Evolutionary conservation across 2,329 filamentous ascomycete species (phyloP).

Genomic region (Claviceps arundinis): DNA sequence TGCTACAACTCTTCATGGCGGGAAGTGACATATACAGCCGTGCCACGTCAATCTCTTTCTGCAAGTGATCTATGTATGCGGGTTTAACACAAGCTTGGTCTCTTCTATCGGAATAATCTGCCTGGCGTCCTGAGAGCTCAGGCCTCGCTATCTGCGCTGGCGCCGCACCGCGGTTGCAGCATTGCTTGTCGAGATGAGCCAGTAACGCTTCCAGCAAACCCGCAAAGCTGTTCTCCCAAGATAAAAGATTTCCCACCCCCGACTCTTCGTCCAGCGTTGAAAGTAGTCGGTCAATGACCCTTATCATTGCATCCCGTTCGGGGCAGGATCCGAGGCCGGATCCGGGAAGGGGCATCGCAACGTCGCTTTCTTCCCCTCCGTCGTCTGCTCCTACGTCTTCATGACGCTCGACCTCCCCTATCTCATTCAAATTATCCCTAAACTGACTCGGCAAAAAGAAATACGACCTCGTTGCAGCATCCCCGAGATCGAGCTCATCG

Average conservation of each 20-base stretch:
- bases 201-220: conserved; percentile 2
- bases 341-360: neutral
- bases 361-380: neutral
- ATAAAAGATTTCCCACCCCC: neutral
- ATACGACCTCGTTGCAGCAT: neutral
- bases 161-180: neutral
- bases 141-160: too few species aligned
- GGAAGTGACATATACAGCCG: too few species aligned
- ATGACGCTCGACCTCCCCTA: too few species aligned
- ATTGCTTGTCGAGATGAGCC: neutral
- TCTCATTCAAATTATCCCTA: too few species aligned
- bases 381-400: neutral
- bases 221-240: neutral
- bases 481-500: neutral
- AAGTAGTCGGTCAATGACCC: neutral
- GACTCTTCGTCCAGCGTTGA: neutral
- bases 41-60: too few species aligned
- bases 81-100: too few species aligned
- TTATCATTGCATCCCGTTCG: neutral
- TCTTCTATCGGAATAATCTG: too few species aligned
- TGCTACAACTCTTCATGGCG: too few species aligned
- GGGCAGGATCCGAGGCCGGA: neutral
- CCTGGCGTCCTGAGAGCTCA: too few species aligned
- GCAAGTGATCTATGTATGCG: too few species aligned
- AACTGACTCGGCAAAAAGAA: neutral